Percentiles rank a stretch among this genome's conserved stretches.
These are phyloP conservation scores for Calocybe gangraenosa DNA, from an alignment of 768 basidiomycete species.

Conservation along the genomic window DNA sequence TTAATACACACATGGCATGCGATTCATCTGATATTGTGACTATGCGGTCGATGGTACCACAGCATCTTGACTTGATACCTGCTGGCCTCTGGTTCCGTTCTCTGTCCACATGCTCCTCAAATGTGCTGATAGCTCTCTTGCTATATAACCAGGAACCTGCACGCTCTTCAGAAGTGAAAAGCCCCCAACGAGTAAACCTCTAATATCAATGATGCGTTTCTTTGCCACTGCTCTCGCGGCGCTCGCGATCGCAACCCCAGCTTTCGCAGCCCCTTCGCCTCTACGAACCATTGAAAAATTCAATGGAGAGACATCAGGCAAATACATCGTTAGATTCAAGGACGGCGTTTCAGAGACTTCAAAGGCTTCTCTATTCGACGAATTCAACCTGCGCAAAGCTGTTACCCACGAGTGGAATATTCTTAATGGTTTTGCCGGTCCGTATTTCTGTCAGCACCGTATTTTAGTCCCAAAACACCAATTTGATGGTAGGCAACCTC, in stretches of 20 bases:
- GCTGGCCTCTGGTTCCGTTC: neutral
- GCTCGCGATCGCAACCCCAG: neutral
- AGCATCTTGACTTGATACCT: neutral
- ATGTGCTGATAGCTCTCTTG: neutral
- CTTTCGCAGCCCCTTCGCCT: neutral
- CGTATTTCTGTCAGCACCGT: neutral
- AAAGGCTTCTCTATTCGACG: conserved; percentile 14
- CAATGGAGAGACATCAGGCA: conserved; percentile 4
- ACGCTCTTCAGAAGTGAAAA: too few relatives aligned
- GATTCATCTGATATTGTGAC: neutral
- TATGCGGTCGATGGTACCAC: neutral
- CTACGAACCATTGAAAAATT: conserved; percentile 3
- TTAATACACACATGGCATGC: neutral
- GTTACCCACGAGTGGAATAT: conserved; percentile 22
- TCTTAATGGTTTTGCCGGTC: conserved; percentile 29
- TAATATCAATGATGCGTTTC: neutral
- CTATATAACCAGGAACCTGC: neutral
- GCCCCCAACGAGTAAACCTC: too few relatives aligned
- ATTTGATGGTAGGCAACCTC: conserved; percentile 5
- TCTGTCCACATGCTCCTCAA: neutral
- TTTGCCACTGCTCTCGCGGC: neutral
- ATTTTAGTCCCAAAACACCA: too few relatives aligned
- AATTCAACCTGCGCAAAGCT: neutral
- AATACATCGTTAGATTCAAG: conserved; percentile 29
- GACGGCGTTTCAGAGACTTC: conserved; percentile 21